These are phyloP conservation scores for Acer negundo DNA, from an alignment of 345 rosid genomes.

Conservation along the genomic window DNA sequence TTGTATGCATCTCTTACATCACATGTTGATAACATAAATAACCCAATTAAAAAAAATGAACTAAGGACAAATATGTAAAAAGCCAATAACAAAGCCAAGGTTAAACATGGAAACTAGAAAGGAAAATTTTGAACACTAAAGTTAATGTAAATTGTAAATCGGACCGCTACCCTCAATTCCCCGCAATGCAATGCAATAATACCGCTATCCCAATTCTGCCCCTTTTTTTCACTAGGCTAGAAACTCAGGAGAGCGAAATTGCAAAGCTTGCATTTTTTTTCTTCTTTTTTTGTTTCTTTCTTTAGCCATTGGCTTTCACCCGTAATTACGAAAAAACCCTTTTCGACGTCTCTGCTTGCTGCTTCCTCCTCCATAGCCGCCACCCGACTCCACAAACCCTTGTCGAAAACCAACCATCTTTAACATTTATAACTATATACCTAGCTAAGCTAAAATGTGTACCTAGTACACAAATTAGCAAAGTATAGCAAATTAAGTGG, in stretches of 20 bases:
- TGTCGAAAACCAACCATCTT: conserved; percentile 15
- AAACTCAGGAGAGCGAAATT: conserved; percentile 73
- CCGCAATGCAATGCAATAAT: conserved; percentile 81
- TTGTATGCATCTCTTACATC: conserved; percentile 79
- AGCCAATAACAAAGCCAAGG: conserved; percentile 2
- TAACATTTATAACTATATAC: background rate
- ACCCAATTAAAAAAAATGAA: background rate
- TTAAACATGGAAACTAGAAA: conserved; percentile 28
- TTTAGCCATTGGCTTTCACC: conserved; percentile 27
- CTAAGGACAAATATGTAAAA: conserved; percentile 13
- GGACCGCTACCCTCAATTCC: conserved; percentile 97
- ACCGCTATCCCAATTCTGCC: conserved; percentile 68
- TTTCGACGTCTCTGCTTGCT: conserved; percentile 21
- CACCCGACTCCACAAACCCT: conserved; percentile 11
- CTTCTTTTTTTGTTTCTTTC: conserved; percentile 9
- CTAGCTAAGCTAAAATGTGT: conserved; percentile 6
- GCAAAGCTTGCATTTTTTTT: conserved; percentile 48
- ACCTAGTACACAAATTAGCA: background rate
- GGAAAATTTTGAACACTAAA: conserved; percentile 9
- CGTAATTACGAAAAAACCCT: conserved; percentile 37
- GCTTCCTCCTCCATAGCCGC: conserved; percentile 15
- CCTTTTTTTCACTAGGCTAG: conserved; percentile 33
- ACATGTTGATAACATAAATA: conserved; percentile 29
- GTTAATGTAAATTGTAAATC: conserved; percentile 35
- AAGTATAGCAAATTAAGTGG: background rate